Evolutionary conservation across 108 stramenopile species (phyloP).

Genomic region (Aurantiochytrium sp.): DNA sequence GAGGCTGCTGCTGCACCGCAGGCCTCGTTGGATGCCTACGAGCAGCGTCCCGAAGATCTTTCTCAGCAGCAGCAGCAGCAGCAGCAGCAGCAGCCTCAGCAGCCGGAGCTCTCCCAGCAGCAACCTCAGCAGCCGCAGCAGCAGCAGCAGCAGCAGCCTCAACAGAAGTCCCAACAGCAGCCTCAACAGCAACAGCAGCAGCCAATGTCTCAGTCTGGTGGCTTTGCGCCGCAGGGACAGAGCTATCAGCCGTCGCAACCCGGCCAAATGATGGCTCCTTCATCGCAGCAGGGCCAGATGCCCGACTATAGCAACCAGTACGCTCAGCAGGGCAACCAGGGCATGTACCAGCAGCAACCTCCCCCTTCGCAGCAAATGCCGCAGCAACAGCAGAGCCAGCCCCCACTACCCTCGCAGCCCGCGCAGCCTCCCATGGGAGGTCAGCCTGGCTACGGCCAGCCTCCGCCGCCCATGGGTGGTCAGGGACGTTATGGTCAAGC

Average conservation of each 20-base stretch:
- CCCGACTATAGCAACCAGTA: too few species aligned
- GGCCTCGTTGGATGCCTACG: not conserved
- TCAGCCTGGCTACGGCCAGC: not conserved
- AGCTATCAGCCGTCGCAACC: too few species aligned
- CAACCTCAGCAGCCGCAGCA: not conserved
- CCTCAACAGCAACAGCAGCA: not conserved
- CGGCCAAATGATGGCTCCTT: too few species aligned
- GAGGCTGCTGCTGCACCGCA: slow-evolving; percentile 12
- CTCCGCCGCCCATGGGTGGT: not conserved
- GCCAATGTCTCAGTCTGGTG: not conserved
- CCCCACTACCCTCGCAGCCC: not conserved
- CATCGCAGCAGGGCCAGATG: too few species aligned
- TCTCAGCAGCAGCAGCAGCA: not conserved
- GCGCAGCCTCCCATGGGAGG: not conserved
- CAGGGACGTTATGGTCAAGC: not conserved
- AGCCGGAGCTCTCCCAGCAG: not conserved
- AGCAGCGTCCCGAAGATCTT: not conserved
- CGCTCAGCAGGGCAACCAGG: too few species aligned
- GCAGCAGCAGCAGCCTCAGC: not conserved
- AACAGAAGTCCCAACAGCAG: not conserved
- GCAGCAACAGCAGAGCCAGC: not conserved
- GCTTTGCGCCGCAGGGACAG: too few species aligned
- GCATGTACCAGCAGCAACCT: not conserved
- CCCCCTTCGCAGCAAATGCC: too few species aligned
- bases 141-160: not conserved